Evolutionary conservation across 306 rosid genomes (phyloP).

Genomic region (Rosa multiflora): DNA sequence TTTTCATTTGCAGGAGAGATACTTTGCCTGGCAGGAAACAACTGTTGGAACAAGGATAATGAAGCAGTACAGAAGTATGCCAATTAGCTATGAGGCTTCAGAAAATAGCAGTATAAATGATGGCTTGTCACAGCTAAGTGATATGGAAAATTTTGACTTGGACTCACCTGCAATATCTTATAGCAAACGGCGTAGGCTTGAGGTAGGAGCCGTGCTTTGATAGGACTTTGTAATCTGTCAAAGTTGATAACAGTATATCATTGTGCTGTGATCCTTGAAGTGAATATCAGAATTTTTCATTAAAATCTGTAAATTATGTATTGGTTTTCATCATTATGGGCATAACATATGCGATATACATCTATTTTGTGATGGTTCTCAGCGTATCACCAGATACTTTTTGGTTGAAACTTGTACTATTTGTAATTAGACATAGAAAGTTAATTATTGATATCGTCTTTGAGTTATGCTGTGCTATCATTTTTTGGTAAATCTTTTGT

Average conservation of each 20-base stretch:
- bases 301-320: neutral
- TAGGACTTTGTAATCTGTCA: neutral
- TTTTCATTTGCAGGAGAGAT: conserved; percentile 71
- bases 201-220: conserved; percentile 41
- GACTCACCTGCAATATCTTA: conserved; percentile 66
- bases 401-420: neutral
- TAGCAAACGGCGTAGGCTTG: conserved; percentile 56
- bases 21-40: conserved; percentile 58
- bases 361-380: neutral
- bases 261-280: neutral
- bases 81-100: conserved; percentile 51
- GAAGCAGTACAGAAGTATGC: conserved; percentile 67
- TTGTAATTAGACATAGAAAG: neutral
- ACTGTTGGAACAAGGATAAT: conserved; percentile 59
- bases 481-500: neutral
- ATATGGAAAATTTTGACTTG: conserved; percentile 59
- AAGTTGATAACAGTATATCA: neutral
- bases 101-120: conserved; percentile 57
- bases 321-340: neutral
- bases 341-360: neutral
- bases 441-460: neutral
- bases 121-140: conserved; percentile 43
- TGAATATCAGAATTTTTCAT: neutral
- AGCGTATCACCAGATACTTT: neutral
- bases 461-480: neutral